Percentiles rank a stretch among this genome's conserved stretches.
These are phyloP conservation scores for Endocalyx cinctus DNA, from an alignment of 2,329 filamentous ascomycete genomes.

Conservation along the genomic window DNA sequence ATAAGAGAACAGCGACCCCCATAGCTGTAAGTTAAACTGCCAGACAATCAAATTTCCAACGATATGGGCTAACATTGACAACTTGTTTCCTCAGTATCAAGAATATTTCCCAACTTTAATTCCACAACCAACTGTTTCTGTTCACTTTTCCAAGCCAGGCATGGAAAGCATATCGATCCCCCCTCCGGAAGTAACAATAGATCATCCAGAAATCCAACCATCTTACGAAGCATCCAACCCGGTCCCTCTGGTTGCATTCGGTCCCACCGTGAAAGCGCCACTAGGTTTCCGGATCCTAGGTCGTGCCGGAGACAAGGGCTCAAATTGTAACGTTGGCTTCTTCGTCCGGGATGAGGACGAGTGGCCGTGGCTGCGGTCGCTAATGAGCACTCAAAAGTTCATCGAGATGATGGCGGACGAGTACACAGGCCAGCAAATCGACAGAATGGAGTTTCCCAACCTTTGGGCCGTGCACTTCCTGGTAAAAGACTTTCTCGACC, in stretches of 20 bases:
- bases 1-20: slow-evolving; percentile 3
- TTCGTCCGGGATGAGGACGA: slow-evolving; percentile 25
- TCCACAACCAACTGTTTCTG: slow-evolving; percentile 2
- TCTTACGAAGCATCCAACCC: background rate
- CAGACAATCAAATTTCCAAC: background rate
- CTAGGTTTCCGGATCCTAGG: slow-evolving; percentile 8
- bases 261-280: slow-evolving; percentile 1
- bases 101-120: slow-evolving; percentile 8
- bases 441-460: slow-evolving; percentile 34
- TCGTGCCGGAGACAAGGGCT: slow-evolving; percentile 8
- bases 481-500: slow-evolving; percentile 32
- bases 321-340: slow-evolving; percentile 8
- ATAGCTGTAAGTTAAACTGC: slow-evolving; percentile 2
- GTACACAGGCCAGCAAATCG: slow-evolving; percentile 27
- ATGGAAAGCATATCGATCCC: slow-evolving; percentile 3
- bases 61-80: background rate
- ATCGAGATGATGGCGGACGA: slow-evolving; percentile 32
- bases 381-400: slow-evolving; percentile 29
- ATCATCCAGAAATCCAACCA: slow-evolving; percentile 5
- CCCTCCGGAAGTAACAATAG: slow-evolving; percentile 3
- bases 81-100: slow-evolving; percentile 6
- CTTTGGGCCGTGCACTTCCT: slow-evolving; percentile 37
- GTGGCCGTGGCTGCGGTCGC: slow-evolving; percentile 30
- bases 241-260: slow-evolving; percentile 1
- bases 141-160: slow-evolving; percentile 5